phyloP scores from a whole-genome alignment of 140 eudicot species.

The Stevia rebaudiana region DNA sequence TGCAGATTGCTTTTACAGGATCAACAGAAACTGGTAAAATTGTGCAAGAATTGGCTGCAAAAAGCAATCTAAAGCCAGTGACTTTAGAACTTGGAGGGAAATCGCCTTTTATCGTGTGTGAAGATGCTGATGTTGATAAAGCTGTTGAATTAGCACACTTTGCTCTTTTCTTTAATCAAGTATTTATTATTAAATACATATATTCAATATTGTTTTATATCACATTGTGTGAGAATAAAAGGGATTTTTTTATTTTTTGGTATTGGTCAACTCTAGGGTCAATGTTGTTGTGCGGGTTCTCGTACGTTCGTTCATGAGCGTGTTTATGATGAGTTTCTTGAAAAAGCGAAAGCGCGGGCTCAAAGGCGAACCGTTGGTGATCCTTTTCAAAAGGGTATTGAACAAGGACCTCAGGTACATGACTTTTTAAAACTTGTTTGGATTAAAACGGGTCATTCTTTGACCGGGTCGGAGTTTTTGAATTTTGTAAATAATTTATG shows the following conservation, averaged over 20 bases:
- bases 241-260: not conserved
- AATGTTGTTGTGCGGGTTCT: constrained; percentile 99
- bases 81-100: constrained; percentile 97
- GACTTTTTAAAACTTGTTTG: not conserved
- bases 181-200: not conserved
- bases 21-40: constrained; percentile 88
- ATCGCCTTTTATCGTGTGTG: constrained; percentile 91
- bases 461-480: not conserved
- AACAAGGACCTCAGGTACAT: constrained; percentile 95
- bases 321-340: constrained; percentile 83
- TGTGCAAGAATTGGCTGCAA: constrained; percentile 75
- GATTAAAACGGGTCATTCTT: not conserved
- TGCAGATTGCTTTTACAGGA: constrained; percentile 97
- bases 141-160: constrained; percentile 90
- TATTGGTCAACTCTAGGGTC: constrained; percentile 48
- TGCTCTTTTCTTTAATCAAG: constrained; percentile 95
- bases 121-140: constrained; percentile 81
- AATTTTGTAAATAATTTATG: not conserved
- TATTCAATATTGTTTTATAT: not conserved
- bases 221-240: not conserved
- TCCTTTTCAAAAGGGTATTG: constrained; percentile 78
- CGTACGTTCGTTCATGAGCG: constrained; percentile 88
- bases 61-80: constrained; percentile 85
- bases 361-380: constrained; percentile 81
- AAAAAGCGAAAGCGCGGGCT: constrained; percentile 82